Percentiles rank a stretch among this genome's conserved stretches.
phyloP scores from a whole-genome alignment of 768 basidiomycete species.

The Russula dissimulans region DNA sequence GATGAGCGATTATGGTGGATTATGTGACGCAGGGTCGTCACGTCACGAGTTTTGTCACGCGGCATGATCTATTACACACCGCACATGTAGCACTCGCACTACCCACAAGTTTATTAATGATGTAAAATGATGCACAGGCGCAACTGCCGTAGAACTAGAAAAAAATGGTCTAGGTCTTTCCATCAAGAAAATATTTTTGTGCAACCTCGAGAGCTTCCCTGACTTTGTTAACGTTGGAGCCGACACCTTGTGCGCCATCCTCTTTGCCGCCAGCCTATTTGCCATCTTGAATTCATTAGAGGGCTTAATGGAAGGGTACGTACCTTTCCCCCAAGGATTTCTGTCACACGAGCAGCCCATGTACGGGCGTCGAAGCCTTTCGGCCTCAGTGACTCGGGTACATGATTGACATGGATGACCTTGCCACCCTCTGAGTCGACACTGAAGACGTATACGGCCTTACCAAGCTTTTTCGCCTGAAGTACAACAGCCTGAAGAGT shows the following conservation, averaged over 20 bases:
- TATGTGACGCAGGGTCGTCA: slow-evolving; percentile 1
- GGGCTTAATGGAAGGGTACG: slow-evolving; percentile 10
- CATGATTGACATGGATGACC: slow-evolving; percentile 81
- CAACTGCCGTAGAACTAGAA: not conserved
- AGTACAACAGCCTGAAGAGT: slow-evolving; percentile 65
- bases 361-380: slow-evolving; percentile 71
- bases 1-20: too few relatives aligned
- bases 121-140: too few relatives aligned
- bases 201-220: slow-evolving; percentile 60
- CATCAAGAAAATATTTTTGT: slow-evolving; percentile 19
- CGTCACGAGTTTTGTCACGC: not conserved
- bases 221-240: slow-evolving; percentile 51
- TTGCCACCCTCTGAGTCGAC: slow-evolving; percentile 58
- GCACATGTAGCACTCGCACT: too few relatives aligned
- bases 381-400: slow-evolving; percentile 53
- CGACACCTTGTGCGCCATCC: slow-evolving; percentile 86
- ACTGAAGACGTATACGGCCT: slow-evolving; percentile 85
- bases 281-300: not conserved
- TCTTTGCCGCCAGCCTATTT: slow-evolving; percentile 88
- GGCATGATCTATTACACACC: not conserved
- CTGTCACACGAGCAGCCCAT: slow-evolving; percentile 79
- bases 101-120: too few relatives aligned
- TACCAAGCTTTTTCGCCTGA: slow-evolving; percentile 72
- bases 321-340: slow-evolving; percentile 87
- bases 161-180: slow-evolving; percentile 7